A percentile compares a stretch with the other conserved stretches of the same genome.
Conservation (phyloP, 225 moss, liverwort and hornwort genomes). For the Sphagnum tenellum region DNA sequence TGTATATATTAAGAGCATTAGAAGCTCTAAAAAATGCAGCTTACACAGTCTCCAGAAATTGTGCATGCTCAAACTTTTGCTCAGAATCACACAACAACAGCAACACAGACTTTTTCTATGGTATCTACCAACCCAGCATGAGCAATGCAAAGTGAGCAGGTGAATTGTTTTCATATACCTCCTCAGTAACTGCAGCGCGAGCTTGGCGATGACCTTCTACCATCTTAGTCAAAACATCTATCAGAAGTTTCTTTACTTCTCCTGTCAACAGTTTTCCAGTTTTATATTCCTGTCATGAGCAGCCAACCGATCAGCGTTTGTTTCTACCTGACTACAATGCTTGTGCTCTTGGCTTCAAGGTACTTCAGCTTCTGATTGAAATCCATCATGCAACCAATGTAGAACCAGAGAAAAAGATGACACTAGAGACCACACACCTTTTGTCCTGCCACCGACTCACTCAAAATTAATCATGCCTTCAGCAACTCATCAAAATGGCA, state of each 20-base stretch:
- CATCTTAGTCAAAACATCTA: conserved; percentile 59
- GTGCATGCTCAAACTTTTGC: too few species aligned
- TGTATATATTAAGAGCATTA: background rate
- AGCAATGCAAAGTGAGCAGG: background rate
- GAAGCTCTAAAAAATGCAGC: too few species aligned
- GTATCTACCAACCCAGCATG: too few species aligned
- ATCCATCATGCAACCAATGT: background rate
- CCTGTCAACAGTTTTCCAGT: conserved; percentile 70
- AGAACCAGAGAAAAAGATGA: background rate
- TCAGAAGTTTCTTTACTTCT: conserved; percentile 72
- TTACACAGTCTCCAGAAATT: too few species aligned
- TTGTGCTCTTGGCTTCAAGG: too few species aligned
- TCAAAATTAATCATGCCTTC: too few species aligned
- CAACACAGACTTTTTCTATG: too few species aligned
- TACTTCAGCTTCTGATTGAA: background rate
- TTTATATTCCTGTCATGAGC: conserved; percentile 55
- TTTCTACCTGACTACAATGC: background rate
- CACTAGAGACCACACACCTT: too few species aligned
- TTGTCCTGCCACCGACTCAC: too few species aligned
- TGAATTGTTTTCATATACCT: conserved; percentile 25
- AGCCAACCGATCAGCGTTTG: background rate
- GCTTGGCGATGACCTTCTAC: conserved; percentile 75
- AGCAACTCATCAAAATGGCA: too few species aligned
- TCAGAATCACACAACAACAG: too few species aligned
- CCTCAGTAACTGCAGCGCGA: conserved; percentile 67